phyloP scores from a whole-genome alignment of 257 asterid genomes.

The Salvia hispanica region DNA sequence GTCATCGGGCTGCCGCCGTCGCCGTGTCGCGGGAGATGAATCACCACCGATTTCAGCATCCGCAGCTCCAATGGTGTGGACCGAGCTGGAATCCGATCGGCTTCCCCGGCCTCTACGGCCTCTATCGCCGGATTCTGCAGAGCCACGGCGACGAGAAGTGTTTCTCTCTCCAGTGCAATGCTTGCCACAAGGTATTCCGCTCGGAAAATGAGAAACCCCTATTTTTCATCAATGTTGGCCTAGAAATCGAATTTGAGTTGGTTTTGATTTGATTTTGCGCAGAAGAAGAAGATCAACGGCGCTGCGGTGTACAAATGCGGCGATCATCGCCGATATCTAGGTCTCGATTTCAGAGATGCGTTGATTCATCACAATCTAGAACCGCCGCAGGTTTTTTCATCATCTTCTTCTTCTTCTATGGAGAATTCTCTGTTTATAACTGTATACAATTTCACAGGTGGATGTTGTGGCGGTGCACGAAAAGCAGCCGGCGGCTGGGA shows the following conservation, averaged over 20 bases:
- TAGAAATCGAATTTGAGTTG: too few species aligned
- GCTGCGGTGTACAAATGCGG: too few species aligned
- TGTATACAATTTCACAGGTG: background rate
- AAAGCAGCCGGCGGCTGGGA: constrained; percentile 38
- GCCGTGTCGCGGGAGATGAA: too few species aligned
- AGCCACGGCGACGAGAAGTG: background rate
- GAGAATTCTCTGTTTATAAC: too few species aligned
- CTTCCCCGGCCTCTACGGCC: constrained; percentile 35
- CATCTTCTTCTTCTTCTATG: too few species aligned
- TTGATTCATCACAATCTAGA: background rate
- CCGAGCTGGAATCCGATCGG: background rate
- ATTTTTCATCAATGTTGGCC: background rate
- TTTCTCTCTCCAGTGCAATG: constrained; percentile 40
- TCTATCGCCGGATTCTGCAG: constrained; percentile 14
- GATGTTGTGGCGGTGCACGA: constrained; percentile 48
- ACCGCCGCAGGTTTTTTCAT: background rate
- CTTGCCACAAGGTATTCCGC: constrained; percentile 64
- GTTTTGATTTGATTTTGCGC: constrained; percentile 10
- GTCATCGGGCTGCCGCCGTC: too few species aligned
- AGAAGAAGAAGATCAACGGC: constrained; percentile 48
- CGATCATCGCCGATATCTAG: background rate
- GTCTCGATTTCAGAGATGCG: background rate
- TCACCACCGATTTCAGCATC: too few species aligned
- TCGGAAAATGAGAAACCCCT: too few species aligned
- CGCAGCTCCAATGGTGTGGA: background rate